phyloP scores from a whole-genome alignment of 1,139 yeast genomes.

The Protomyces gravidus region DNA sequence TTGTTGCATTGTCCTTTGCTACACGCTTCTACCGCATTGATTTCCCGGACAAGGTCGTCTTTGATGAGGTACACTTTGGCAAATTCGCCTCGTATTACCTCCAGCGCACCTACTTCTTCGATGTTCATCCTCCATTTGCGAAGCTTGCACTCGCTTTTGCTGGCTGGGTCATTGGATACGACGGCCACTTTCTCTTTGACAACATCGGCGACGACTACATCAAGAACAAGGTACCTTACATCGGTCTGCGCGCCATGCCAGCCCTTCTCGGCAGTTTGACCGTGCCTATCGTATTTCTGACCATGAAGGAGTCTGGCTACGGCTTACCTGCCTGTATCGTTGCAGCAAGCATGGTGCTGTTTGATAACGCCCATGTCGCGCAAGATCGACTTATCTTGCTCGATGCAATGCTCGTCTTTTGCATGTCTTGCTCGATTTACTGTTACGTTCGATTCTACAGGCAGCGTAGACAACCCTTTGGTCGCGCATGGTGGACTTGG shows the following conservation, averaged over 20 bases:
- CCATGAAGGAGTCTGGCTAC: conserved; percentile 78
- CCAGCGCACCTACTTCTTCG: conserved; percentile 83
- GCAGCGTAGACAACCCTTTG: conserved; percentile 62
- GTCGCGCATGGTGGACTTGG: conserved; percentile 83
- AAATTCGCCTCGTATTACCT: conserved; percentile 71
- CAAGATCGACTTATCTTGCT: conserved; percentile 86
- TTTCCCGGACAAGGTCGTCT: conserved; percentile 81
- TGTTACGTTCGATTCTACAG: conserved; percentile 76
- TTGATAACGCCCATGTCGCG: conserved; percentile 87
- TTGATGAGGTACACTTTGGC: conserved; percentile 98
- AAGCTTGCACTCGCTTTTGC: conserved; percentile 84
- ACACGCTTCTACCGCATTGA: conserved; percentile 69
- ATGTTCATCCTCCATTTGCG: conserved; percentile 97
- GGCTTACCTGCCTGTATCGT: conserved; percentile 72
- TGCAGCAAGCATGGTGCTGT: conserved; percentile 74
- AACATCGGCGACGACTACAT: conserved; percentile 81
- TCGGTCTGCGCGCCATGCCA: conserved; percentile 76
- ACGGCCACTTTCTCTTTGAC: conserved; percentile 86
- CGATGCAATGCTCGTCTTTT: conserved; percentile 80
- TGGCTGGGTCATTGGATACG: conserved; percentile 84
- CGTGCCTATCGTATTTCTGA: conserved; percentile 74
- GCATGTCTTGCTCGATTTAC: conserved; percentile 75
- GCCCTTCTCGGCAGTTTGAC: conserved; percentile 80
- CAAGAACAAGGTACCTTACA: conserved; percentile 74
- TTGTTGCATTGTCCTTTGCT: conserved; percentile 63